phyloP scores from a whole-genome alignment of 257 asterid species.

The Ilex asprella region DNA sequence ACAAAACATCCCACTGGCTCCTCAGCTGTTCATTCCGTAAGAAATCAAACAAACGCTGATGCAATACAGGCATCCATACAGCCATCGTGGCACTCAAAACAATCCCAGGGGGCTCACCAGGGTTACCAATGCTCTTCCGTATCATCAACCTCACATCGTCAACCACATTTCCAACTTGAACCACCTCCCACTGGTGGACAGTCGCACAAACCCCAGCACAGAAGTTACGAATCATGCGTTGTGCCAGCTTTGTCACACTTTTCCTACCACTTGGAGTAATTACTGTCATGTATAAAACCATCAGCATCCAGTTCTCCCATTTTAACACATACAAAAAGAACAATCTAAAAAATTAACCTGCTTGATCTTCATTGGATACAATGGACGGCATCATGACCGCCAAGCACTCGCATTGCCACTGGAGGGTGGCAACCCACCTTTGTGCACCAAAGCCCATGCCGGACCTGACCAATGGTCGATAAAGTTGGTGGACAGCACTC shows the following conservation, averaged over 20 bases:
- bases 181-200: constrained; percentile 59
- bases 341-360: constrained; percentile 35
- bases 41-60: constrained; percentile 45
- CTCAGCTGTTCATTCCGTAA: constrained; percentile 52
- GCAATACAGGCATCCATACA: constrained; percentile 63
- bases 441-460: constrained; percentile 82
- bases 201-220: constrained; percentile 62
- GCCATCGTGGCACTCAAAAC: constrained; percentile 71
- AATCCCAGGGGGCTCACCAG: constrained; percentile 71
- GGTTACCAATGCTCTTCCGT: constrained; percentile 49
- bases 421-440: constrained; percentile 66
- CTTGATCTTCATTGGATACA: constrained; percentile 32
- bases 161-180: constrained; percentile 39
- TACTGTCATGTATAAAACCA: constrained; percentile 26
- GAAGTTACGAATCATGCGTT: constrained; percentile 66
- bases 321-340: background rate
- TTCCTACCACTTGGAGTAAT: constrained; percentile 42
- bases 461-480: constrained; percentile 57
- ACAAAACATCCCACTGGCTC: constrained; percentile 69
- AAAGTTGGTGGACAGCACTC: constrained; percentile 41
- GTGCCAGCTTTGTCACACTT: constrained; percentile 62
- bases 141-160: constrained; percentile 45
- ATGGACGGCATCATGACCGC: constrained; percentile 39
- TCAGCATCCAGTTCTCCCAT: constrained; percentile 4
- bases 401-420: constrained; percentile 54